Evolutionary conservation across 148 eudicot species (phyloP), one percentile per base, ranked within the genome.

Genomic region (Fagopyrum esculentum): DNA sequence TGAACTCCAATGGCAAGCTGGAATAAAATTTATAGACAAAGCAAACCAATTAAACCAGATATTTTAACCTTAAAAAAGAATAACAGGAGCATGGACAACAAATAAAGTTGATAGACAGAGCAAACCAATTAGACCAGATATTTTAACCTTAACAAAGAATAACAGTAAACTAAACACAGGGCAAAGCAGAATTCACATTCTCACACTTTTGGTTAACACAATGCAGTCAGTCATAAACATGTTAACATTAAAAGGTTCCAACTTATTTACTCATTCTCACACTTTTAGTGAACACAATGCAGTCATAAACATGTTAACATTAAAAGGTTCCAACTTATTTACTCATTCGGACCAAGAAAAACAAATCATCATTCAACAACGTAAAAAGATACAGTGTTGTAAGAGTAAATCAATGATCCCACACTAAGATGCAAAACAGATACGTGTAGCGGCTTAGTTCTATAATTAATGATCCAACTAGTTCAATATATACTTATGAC

Each of bases 1-100:
- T 74, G 83, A 51, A 51, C 85, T 85, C 70, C 71, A 71, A 73
- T 81, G 83, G 55, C 85, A 88, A 74, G 72, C 98, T 93, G 85
- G 30, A 85, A 89, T 19, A 43, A n/a, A 71, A 59, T 57, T 13
- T 3, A 59, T 22, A 59, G 66, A 59, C 9, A 6, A 26, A 19
- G 12, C 66, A 3, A 26, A 59, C 35, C 35, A 59, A 8, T 30
- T 35, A 3, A 26, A 17, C 12, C 13, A 22, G 4, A 26, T 59
- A 22, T 59, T 55, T 55, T 19, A 22, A 59, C 12, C 66, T 59
- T 59, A 7, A 19, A 22, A 8, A 7, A 22, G 4, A 22, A 22
- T 59, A 59, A 30, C 30, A 22, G 8, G 40, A 16, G 22, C 10
- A 2, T 8, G 61, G 75, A 60, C 9, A 35, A 2, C 30, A 57